phyloP scores from a whole-genome alignment of 2,329 filamentous ascomycete genomes.

The Plenodomus tracheiphilus region DNA sequence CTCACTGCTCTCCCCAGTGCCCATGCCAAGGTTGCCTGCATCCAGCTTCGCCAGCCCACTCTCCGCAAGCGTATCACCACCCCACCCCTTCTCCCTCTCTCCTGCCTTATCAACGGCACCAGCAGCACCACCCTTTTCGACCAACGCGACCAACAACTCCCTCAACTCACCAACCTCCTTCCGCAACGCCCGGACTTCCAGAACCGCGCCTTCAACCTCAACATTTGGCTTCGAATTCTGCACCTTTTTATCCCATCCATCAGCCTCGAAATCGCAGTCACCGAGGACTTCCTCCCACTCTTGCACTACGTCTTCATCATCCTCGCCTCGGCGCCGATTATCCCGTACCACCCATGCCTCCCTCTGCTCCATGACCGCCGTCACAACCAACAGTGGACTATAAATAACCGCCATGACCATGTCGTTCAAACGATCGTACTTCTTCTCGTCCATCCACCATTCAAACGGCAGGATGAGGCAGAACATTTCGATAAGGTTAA shows the following conservation, averaged over 20 bases:
- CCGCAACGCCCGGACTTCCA: constrained; percentile 59
- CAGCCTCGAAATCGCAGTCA: constrained; percentile 76
- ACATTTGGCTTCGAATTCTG: constrained; percentile 77
- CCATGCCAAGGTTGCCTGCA: constrained; percentile 11
- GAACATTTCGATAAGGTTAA: constrained; percentile 91
- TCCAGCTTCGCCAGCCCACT: constrained; percentile 30
- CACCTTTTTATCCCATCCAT: constrained; percentile 84
- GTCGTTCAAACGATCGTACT: constrained; percentile 84
- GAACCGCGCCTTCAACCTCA: constrained; percentile 73
- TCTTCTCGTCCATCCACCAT: constrained; percentile 84
- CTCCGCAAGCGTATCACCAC: constrained; percentile 34
- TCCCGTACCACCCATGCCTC: constrained; percentile 62
- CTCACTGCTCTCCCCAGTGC: constrained; percentile 24
- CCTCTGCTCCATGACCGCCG: constrained; percentile 62
- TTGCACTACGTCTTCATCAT: constrained; percentile 84
- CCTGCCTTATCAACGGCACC: background rate
- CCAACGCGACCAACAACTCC: constrained; percentile 39
- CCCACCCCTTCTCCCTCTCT: constrained; percentile 27
- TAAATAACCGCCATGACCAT: constrained; percentile 85
- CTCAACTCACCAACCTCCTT: constrained; percentile 52
- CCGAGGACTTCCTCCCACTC: constrained; percentile 87
- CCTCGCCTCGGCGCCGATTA: constrained; percentile 79
- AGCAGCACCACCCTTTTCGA: constrained; percentile 9
- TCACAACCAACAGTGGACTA: constrained; percentile 77
- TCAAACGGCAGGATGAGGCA: constrained; percentile 79